Conservation (phyloP, 1,284 basidiomycete genomes). For the Xanthoconium separans region DNA sequence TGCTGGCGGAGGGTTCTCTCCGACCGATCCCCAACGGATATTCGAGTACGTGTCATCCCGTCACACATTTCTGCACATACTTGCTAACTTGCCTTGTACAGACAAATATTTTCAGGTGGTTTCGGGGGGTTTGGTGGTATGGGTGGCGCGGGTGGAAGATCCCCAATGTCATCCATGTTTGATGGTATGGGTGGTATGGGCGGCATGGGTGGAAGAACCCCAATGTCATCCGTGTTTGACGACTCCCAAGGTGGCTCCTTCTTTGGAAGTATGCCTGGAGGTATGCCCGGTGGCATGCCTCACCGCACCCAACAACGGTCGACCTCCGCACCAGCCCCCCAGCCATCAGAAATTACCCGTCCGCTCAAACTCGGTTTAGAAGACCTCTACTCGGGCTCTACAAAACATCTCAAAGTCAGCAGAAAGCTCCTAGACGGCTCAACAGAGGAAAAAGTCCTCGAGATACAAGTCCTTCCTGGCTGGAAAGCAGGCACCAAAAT, state of each 20-base stretch:
- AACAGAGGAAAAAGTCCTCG: conserved; percentile 89
- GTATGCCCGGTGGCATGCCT: conserved; percentile 55
- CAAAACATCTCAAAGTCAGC: conserved; percentile 89
- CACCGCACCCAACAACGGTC: conserved; percentile 28
- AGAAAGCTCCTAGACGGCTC: conserved; percentile 70
- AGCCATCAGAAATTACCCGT: conserved; percentile 70
- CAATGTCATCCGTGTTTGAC: conserved; percentile 36
- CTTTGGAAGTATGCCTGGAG: conserved; percentile 56
- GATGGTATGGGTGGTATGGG: conserved; percentile 33
- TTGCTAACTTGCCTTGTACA: conserved; percentile 36
- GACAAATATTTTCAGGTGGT: conserved; percentile 66
- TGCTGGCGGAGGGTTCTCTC: conserved; percentile 56
- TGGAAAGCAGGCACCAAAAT: conserved; percentile 92
- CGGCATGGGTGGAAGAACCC: conserved; percentile 29
- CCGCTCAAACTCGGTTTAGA: conserved; percentile 87
- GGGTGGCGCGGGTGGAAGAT: conserved; percentile 26
- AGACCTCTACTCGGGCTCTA: conserved; percentile 88
- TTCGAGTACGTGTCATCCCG: conserved; percentile 69
- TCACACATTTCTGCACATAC: neutral
- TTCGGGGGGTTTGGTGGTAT: conserved; percentile 8
- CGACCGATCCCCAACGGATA: conserved; percentile 87
- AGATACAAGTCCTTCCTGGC: conserved; percentile 84
- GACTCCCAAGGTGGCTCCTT: conserved; percentile 47
- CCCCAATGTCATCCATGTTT: conserved; percentile 35
- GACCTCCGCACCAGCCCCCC: conserved; percentile 27